Base-by-base conservation (phyloP, 1,284 basidiomycete genomes). In the Waitea zeae region DNA sequence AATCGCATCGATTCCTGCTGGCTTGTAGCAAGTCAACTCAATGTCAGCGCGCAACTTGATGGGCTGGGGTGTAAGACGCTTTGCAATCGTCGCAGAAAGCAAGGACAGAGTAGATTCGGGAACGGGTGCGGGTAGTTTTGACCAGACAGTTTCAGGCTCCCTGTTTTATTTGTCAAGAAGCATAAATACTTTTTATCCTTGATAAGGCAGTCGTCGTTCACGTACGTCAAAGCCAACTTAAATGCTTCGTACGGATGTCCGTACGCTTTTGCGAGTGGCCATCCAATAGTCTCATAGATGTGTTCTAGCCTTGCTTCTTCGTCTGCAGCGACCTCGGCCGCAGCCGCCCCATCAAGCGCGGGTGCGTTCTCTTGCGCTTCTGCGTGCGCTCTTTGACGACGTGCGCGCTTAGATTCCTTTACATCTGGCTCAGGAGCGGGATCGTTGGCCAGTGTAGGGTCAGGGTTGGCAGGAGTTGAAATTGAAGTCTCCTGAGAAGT, bases 31-130 rank as follows among this genome's bases (percentile, higher is more conserved):
- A 28, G 90, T 96, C 36, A 98, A 64, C 58, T 98, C 92, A 43
- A 99, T 82, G 59, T 99, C 95, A 14, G 95, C 89, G 50, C 93
- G 88, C 36, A 98, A 75, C 62, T 97, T 98, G 67, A 98, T 93
- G 9, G 95, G 92, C 56, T 99, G 95, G 11, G 93, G 95, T 2
- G 93, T 98, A 38, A 98, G 66, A 30, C 95, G 77, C 35, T 92
- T 79, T 6, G 92, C 90, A 50, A 99, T 96, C 33, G 89, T 96
- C 41, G 72, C 59, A 46, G 73, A 71, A 18, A 98, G 70, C 39
- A 88, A 67, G 17, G 62, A 57, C 33, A 78, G 61, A 9, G 81
- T 80, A 0, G 61, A 53, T 12, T 57, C 46, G 9, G 77, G 65
- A 38, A 92, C 64, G 24, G 72, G 64, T 17, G 70, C 62, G 20